phyloP scores from a whole-genome alignment of 2,329 filamentous ascomycete species.

The Curvularia lunata region DNA sequence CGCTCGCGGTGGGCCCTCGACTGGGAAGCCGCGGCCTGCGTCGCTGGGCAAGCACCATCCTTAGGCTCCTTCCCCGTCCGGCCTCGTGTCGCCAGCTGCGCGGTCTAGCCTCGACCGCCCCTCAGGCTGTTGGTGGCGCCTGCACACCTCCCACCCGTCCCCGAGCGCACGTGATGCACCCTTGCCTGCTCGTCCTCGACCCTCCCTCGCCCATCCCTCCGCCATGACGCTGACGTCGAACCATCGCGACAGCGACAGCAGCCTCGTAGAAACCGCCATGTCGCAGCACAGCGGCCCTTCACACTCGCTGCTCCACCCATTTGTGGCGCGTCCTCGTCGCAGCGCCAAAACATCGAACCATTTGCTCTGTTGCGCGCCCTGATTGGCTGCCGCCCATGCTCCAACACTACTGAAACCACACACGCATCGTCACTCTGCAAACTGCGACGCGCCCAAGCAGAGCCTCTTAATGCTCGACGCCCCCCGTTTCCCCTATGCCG shows the following conservation, averaged over 20 bases:
- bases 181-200: neutral
- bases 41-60: conserved; percentile 13
- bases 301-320: conserved; percentile 8
- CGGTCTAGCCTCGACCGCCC: conserved; percentile 20
- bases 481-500: conserved; percentile 32
- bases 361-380: conserved; percentile 21
- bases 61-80: conserved; percentile 25
- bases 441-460: conserved; percentile 43
- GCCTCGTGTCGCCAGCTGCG: conserved; percentile 20
- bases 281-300: neutral
- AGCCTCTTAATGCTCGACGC: conserved; percentile 44
- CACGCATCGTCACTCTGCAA: conserved; percentile 36
- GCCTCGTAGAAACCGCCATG: neutral
- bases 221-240: neutral
- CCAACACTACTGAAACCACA: conserved; percentile 46
- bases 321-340: conserved; percentile 23
- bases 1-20: conserved; percentile 4
- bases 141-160: conserved; percentile 7
- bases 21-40: conserved; percentile 20
- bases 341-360: conserved; percentile 39
- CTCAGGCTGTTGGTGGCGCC: conserved; percentile 20
- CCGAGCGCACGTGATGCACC: neutral
- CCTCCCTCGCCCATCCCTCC: neutral
- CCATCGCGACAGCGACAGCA: neutral
- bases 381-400: conserved; percentile 40